phyloP scores from a whole-genome alignment of 768 basidiomycete genomes.

The Xerocomellus chrysenteron region DNA sequence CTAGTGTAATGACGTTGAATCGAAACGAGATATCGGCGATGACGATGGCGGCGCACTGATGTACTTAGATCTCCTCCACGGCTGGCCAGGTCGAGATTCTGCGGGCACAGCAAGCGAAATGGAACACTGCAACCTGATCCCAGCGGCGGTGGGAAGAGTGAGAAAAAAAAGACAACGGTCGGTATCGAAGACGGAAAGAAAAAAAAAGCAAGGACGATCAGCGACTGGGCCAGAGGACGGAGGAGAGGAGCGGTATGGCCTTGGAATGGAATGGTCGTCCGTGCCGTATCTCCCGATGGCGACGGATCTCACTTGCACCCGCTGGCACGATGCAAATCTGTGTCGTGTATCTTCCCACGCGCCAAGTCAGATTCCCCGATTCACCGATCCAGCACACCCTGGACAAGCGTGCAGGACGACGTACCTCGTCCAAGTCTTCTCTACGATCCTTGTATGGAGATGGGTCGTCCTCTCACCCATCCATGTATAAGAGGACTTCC shows the following conservation, averaged over 20 bases:
- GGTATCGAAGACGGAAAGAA: constrained; percentile 7
- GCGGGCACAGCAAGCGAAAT: constrained; percentile 3
- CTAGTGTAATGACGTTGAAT: constrained; percentile 14
- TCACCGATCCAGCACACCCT: constrained; percentile 21
- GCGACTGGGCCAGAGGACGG: neutral
- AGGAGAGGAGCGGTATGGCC: constrained; percentile 5
- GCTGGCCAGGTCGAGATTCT: neutral
- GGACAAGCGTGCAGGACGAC: constrained; percentile 14
- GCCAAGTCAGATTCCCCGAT: constrained; percentile 30
- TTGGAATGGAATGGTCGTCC: constrained; percentile 35
- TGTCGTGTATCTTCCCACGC: constrained; percentile 28
- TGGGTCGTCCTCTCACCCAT: neutral
- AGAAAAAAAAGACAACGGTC: constrained; percentile 2
- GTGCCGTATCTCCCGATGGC: constrained; percentile 65
- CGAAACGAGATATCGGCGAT: constrained; percentile 21
- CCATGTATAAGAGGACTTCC: constrained; percentile 20
- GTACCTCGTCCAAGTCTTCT: constrained; percentile 13
- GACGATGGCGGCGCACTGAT: constrained; percentile 17
- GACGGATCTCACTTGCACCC: constrained; percentile 45
- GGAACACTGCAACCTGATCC: constrained; percentile 1
- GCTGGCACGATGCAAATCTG: constrained; percentile 34
- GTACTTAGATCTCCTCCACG: constrained; percentile 14
- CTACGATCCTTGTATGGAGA: constrained; percentile 8
- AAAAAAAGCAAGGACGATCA: constrained; percentile 28
- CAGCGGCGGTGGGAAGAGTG: neutral